A percentile compares a stretch with the other conserved stretches of the same genome.
These are phyloP conservation scores for Debaryomycetaceae sp. DNA, from an alignment of 1,139 yeast species.

Conservation along the genomic window DNA sequence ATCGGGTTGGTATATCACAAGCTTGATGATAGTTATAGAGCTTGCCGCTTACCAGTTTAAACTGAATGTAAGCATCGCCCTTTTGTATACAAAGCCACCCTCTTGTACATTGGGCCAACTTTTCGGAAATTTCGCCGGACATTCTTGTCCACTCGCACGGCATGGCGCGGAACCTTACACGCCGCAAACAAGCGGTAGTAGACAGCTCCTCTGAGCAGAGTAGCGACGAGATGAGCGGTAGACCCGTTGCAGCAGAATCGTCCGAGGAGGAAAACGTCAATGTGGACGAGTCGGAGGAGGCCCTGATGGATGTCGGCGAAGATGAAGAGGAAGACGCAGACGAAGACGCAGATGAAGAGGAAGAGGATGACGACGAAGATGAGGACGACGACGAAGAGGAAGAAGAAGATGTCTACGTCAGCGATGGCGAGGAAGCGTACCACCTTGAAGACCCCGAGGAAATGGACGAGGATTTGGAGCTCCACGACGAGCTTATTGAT, in stretches of 20 bases:
- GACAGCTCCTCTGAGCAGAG: conserved; percentile 2
- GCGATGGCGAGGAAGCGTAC: conserved; percentile 23
- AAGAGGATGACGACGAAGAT: conserved; percentile 16
- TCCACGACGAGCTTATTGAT: conserved; percentile 14
- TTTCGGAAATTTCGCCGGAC: no score
- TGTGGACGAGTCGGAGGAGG: conserved; percentile 11
- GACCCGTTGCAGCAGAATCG: conserved; percentile 11
- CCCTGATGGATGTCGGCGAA: conserved; percentile 12
- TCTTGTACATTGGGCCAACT: no score
- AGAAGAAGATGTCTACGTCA: conserved; percentile 10
- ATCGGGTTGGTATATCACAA: no score
- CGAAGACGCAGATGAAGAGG: conserved; percentile 12
- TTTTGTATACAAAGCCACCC: no score
- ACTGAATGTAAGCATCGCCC: no score
- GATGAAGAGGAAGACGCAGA: conserved; percentile 12
- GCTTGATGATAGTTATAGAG: no score
- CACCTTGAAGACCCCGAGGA: conserved; percentile 30
- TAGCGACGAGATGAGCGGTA: conserved; percentile 5
- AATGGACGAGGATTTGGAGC: conserved; percentile 29
- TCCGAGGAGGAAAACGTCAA: conserved; percentile 11
- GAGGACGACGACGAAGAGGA: conserved; percentile 12
- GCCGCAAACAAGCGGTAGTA: conserved; percentile 4
- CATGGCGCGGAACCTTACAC: conserved; percentile 3
- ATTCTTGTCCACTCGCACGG: no score
- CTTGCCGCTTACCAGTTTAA: no score